Evolutionary conservation across 768 basidiomycete species (phyloP).

Genomic region (Neoboletus subvelutipes): DNA sequence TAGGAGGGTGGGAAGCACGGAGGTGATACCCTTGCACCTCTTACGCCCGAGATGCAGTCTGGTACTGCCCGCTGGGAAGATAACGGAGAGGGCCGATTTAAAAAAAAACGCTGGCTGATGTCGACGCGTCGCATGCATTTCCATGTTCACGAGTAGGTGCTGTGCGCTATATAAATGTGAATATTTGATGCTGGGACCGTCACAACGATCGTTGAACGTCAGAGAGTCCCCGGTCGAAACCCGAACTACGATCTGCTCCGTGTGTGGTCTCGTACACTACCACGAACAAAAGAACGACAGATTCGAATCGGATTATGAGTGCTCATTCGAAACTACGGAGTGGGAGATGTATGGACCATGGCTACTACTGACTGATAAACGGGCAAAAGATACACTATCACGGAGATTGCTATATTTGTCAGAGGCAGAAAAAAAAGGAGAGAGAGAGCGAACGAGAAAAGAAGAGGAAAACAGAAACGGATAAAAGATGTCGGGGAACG

Average conservation of each 20-base stretch:
- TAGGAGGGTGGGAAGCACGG: no score
- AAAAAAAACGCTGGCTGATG: neutral
- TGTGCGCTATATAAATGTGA: neutral
- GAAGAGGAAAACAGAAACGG: neutral
- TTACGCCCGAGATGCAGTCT: neutral
- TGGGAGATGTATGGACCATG: neutral
- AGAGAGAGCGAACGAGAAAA: neutral
- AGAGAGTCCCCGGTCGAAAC: neutral
- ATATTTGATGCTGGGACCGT: neutral
- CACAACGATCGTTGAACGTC: no score
- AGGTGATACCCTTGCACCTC: no score
- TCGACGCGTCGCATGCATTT: neutral
- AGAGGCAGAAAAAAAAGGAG: neutral
- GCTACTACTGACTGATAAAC: neutral
- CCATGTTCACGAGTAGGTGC: neutral
- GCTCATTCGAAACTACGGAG: neutral
- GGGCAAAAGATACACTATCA: slow-evolving; percentile 21
- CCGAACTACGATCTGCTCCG: neutral
- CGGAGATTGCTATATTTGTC: slow-evolving; percentile 11
- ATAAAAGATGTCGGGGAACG: neutral
- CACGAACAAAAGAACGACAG: neutral
- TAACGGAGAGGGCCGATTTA: neutral
- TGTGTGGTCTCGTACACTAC: no score
- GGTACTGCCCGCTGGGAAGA: neutral
- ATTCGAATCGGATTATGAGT: slow-evolving; percentile 1